phyloP scores from a whole-genome alignment of 176 grass and related monocot species.

The Leersia perrieri region DNA sequence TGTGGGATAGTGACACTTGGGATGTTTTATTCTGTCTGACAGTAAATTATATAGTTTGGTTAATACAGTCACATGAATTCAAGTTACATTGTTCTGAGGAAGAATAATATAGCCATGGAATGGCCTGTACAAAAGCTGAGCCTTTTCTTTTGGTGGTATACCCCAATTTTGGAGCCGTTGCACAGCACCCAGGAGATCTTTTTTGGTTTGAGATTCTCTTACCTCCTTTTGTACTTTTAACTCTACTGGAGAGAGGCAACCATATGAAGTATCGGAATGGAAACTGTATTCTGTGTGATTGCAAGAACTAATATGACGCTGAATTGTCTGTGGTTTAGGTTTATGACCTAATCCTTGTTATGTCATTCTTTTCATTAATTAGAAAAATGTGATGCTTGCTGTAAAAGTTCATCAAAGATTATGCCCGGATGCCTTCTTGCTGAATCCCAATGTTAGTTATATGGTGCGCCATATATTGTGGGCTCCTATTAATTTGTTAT shows the following conservation, averaged over 20 bases:
- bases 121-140: conserved; percentile 42
- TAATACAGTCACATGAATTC: conserved; percentile 9
- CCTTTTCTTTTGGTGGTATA: conserved; percentile 3
- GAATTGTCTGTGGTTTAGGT: background rate
- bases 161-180: conserved; percentile 36
- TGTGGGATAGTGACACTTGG: conserved; percentile 39
- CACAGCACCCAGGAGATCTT: conserved; percentile 15
- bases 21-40: conserved; percentile 28
- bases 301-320: background rate
- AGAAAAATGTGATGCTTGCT: background rate
- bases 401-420: background rate
- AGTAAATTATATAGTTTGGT: conserved; percentile 38
- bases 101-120: conserved; percentile 58
- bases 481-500: background rate
- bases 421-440: background rate
- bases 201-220: conserved; percentile 10
- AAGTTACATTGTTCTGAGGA: background rate
- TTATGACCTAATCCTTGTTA: background rate
- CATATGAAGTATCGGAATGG: conserved; percentile 1
- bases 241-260: background rate
- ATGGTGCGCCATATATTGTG: background rate
- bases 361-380: background rate
- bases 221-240: conserved; percentile 21
- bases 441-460: background rate
- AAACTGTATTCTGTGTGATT: background rate